Evolutionary conservation across 805 yeast genomes (phyloP).

Genomic region (Kuraishia hungarica): DNA sequence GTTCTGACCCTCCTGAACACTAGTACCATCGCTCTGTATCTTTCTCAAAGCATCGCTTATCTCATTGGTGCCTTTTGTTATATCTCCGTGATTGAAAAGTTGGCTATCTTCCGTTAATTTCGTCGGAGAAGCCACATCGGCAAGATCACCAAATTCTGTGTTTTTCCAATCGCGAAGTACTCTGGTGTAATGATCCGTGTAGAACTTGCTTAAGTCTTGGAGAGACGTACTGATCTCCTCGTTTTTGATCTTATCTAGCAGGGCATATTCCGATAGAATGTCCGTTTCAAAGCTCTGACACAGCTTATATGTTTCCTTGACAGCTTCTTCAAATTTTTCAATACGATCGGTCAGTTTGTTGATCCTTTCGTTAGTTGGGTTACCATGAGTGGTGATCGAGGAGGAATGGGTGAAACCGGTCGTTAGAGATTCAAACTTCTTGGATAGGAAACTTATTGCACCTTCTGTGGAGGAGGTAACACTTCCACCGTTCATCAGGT

Average conservation of each 20-base stretch:
- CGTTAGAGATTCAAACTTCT: conserved; percentile 42
- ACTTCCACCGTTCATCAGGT: conserved; percentile 24
- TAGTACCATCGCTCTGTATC: neutral
- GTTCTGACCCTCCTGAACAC: too few relatives aligned
- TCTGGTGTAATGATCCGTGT: conserved; percentile 63
- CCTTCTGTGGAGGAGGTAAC: conserved; percentile 26
- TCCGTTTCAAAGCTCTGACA: conserved; percentile 37
- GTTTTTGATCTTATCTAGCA: conserved; percentile 76
- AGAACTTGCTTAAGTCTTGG: conserved; percentile 64
- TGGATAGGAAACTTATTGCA: conserved; percentile 25
- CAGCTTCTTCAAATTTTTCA: conserved; percentile 35
- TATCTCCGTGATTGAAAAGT: conserved; percentile 17
- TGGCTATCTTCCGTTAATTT: conserved; percentile 15
- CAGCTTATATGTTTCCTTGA: conserved; percentile 30
- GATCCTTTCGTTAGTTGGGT: conserved; percentile 33
- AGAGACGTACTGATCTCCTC: conserved; percentile 68
- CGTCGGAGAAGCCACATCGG: neutral
- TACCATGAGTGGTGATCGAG: conserved; percentile 5
- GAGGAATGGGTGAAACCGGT: conserved; percentile 1
- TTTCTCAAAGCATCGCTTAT: neutral
- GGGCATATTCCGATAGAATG: conserved; percentile 41
- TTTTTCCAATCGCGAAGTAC: conserved; percentile 66
- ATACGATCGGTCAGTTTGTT: conserved; percentile 31
- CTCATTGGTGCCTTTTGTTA: conserved; percentile 15
- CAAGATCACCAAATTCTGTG: conserved; percentile 26